Evolutionary conservation across 1,284 basidiomycete genomes (phyloP), one percentile per base, ranked within the genome.

Genomic region (Somion occarium): DNA sequence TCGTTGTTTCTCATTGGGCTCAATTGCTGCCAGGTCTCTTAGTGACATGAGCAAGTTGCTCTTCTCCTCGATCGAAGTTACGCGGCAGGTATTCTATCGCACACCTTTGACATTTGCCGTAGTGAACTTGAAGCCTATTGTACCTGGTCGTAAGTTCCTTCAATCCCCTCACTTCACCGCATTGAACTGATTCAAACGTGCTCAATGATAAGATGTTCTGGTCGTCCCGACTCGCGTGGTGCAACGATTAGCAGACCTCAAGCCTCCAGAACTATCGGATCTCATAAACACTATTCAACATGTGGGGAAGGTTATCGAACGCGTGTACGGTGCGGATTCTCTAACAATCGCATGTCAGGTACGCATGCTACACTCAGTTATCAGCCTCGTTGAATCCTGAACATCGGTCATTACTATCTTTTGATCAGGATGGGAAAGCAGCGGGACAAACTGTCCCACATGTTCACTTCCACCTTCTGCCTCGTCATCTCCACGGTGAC

Each of bases 51-150:
- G 66, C 51, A 63, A 68, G 26, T 64, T 88, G 25, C 66, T 91
- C 34, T 94, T 94, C 69, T 89, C 90, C 9, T 83, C 85, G 0
- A 88, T 93, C 52, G 91, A 93, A 59, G 91, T 94, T 11, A 85
- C 88, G 4, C 75, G 79, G 26, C 91, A 94, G 68, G 84, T 80
- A 0, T 96, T 97, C 70, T 88, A 87, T 64, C 78, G 81, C 38
- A 80, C 82, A 1, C 59, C 80, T 0, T 72, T 87, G 12, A 83
- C 87, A 0, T 87, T 82, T 64, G 93, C 89, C 3, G 87, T 96
- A 58, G 93, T 96, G 44, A 97, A 97, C 66, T 79, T 96, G 56
- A 96, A 93, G 62, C 93, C 94, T 1, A 83, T 97, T 56, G 83
- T 96, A 9, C 92, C 92, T 20, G 93, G 93, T 42, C 93, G 93